Base-by-base conservation (phyloP, 805 yeast genomes). In the Starmerella stellata region DNA sequence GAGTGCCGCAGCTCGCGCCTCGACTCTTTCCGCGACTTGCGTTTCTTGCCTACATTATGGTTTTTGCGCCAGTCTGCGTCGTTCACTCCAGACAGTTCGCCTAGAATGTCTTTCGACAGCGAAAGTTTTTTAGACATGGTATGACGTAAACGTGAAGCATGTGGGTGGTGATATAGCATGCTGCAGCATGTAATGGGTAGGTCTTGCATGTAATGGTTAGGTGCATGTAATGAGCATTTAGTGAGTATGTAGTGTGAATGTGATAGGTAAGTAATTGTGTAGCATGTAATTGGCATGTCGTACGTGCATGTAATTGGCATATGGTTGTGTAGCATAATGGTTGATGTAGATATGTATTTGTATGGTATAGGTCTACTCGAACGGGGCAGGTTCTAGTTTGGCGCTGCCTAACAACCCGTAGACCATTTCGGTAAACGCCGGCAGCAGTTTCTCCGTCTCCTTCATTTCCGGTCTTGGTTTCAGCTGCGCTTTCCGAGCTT, bases 381-480 rank as follows among this genome's bases (percentile, higher is more conserved):
- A 23, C 9, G 25, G 11, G 13, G 34, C 20, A 17, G 43, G 43
- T 30, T 45, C 15, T 4, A 39, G 34, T 4, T 21, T 28, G 4
- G 43, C 39, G 7, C 17, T 9, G n/a, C 24, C 9, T 9, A 45
- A 36, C 2, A 38, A 24, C 4, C 18, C 11, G 24, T 32, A 38
- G 4, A 44, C 33, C 41, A 36, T 33, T 2, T n/a, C 18, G 21
- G 35, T 40, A 37, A 50, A 50, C 11, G 30, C 38, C 4, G 55
- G 55, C 13, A 49, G 37, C 28, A 57, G 44, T 35, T 56, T 54
- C 7, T 44, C 49, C 2, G 52, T 49, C 39, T 56, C 59, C n/a
- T 20, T 27, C 23, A 54, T 42, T 5, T 41, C 49, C 3, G 61
- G 61, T 23, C 54, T 40, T 19, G 46, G 51, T 3, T 45, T 45